These are phyloP conservation scores for Coemansia sp. DNA, from an alignment of 192 early-diverging fungal species.

Conservation along the genomic window DNA sequence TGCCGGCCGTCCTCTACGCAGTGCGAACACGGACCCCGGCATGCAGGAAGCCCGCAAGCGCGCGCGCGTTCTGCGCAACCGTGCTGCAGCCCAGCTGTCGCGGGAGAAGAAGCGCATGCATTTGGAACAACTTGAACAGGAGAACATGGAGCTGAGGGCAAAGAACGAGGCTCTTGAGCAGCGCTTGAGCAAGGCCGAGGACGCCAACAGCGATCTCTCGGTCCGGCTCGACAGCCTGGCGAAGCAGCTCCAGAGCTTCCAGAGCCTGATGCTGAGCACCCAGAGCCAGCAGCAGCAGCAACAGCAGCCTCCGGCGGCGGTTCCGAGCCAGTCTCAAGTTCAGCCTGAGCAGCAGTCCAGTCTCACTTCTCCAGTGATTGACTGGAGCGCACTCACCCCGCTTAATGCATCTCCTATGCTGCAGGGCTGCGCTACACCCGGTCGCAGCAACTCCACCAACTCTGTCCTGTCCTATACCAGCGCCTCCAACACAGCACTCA, in stretches of 20 bases:
- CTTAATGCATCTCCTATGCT: slow-evolving; percentile 30
- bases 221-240: slow-evolving; percentile 39
- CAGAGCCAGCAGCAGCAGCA: slow-evolving; percentile 16
- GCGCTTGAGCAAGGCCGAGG: slow-evolving; percentile 41
- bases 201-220: slow-evolving; percentile 31
- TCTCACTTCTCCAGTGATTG: slow-evolving; percentile 18
- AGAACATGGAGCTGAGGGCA: slow-evolving; percentile 62
- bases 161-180: slow-evolving; percentile 52
- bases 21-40: slow-evolving; percentile 38
- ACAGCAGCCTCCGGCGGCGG: slow-evolving; percentile 11
- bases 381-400: slow-evolving; percentile 40
- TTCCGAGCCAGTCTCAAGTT: background rate
- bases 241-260: slow-evolving; percentile 48
- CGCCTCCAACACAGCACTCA: slow-evolving; percentile 18
- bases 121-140: slow-evolving; percentile 70
- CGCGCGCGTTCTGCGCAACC: slow-evolving; percentile 87
- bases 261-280: slow-evolving; percentile 30
- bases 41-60: slow-evolving; percentile 57
- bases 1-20: slow-evolving; percentile 43
- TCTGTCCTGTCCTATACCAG: slow-evolving; percentile 26
- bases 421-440: slow-evolving; percentile 12
- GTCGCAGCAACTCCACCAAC: slow-evolving; percentile 14
- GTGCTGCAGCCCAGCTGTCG: slow-evolving; percentile 80
- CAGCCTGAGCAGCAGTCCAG: slow-evolving; percentile 11
- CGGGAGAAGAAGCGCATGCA: slow-evolving; percentile 90